Evolutionary conservation across 2,329 filamentous ascomycete genomes (phyloP).

Genomic region (Pleurostoma richardsiae): DNA sequence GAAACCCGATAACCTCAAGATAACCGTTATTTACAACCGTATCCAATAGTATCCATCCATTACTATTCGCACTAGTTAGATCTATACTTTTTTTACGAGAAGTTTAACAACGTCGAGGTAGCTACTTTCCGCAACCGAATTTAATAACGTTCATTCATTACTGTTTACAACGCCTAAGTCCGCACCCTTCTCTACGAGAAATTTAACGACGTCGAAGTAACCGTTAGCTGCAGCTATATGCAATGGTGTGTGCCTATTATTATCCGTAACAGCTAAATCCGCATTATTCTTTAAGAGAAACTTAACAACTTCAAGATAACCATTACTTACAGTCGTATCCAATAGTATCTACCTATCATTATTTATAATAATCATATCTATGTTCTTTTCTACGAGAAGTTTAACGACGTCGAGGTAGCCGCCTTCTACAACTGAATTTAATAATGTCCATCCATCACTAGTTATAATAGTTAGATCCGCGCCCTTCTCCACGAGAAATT

Average conservation of each 20-base stretch:
- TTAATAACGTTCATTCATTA: background rate
- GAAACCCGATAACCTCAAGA: too few relatives aligned
- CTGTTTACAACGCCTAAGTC: background rate
- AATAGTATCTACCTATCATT: constrained; percentile 1
- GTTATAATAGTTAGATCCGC: constrained; percentile 1
- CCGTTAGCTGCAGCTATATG: constrained; percentile 2
- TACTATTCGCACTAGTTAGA: too few relatives aligned
- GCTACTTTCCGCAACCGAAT: background rate
- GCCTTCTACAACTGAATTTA: constrained; percentile 3
- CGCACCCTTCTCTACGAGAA: constrained; percentile 11
- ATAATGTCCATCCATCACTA: constrained; percentile 1
- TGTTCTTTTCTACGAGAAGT: constrained; percentile 8
- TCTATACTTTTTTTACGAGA: too few relatives aligned
- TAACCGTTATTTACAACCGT: too few relatives aligned
- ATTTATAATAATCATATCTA: constrained; percentile 8
- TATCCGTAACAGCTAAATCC: background rate
- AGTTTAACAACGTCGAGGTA: too few relatives aligned
- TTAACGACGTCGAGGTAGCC: constrained; percentile 9
- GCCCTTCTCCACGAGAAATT: constrained; percentile 4
- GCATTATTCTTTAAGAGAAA: constrained; percentile 7
- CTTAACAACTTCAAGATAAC: constrained; percentile 5
- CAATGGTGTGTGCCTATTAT: constrained; percentile 2
- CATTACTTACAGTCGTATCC: constrained; percentile 1
- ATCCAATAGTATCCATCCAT: too few relatives aligned
- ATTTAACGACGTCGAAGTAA: constrained; percentile 8